phyloP scores from a whole-genome alignment of 257 asterid species.

The Solanum chaucha region DNA sequence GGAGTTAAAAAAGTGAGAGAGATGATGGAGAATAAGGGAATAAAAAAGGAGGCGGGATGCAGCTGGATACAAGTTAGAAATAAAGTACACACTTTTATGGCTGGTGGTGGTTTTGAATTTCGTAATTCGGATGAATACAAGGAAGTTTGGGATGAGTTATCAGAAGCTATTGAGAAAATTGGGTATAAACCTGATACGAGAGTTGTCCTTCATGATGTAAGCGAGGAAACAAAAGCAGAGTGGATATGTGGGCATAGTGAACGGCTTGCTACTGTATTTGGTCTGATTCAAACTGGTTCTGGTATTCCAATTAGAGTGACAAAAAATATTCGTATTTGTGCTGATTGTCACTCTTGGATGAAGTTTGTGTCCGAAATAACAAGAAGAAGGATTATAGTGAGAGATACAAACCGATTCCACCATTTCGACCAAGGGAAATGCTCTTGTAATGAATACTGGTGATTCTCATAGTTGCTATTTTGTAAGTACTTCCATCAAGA shows the following conservation, averaged over 20 bases:
- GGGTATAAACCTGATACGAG: slow-evolving; percentile 34
- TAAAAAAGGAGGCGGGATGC: slow-evolving; percentile 36
- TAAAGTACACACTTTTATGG: slow-evolving; percentile 26
- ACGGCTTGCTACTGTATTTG: slow-evolving; percentile 32
- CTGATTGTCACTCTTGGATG: slow-evolving; percentile 26
- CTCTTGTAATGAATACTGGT: slow-evolving; percentile 19
- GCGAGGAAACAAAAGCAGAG: slow-evolving; percentile 24
- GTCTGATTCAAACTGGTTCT: slow-evolving; percentile 19
- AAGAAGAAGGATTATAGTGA: slow-evolving; percentile 9
- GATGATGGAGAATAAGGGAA: slow-evolving; percentile 28
- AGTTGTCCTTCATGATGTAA: slow-evolving; percentile 34
- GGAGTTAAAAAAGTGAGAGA: slow-evolving; percentile 32
- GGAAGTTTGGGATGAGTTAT: slow-evolving; percentile 19
- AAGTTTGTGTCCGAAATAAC: slow-evolving; percentile 9
- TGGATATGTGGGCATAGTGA: slow-evolving; percentile 52
- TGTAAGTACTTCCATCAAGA: neutral
- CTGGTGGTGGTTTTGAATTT: slow-evolving; percentile 31
- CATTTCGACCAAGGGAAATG: slow-evolving; percentile 19
- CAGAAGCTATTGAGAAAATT: slow-evolving; percentile 15
- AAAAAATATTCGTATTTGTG: slow-evolving; percentile 46
- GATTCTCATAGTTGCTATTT: neutral
- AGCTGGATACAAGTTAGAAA: slow-evolving; percentile 35
- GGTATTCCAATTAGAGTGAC: slow-evolving; percentile 42
- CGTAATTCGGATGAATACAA: slow-evolving; percentile 31
- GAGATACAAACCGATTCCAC: slow-evolving; percentile 20